Conservation (phyloP, 2,329 filamentous ascomycete genomes). For the Acrocalymma vagum region DNA sequence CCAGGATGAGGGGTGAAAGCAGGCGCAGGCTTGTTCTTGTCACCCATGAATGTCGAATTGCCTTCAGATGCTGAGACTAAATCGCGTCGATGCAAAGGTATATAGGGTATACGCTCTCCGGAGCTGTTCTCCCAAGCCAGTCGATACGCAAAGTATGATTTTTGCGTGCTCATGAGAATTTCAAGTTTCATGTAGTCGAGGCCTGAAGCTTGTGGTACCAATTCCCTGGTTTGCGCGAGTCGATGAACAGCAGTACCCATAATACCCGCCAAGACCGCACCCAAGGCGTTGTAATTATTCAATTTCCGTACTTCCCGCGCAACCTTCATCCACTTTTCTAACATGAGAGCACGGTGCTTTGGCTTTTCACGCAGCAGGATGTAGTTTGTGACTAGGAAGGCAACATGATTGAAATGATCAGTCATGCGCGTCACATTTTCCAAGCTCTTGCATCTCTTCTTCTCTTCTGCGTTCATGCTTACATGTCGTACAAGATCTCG, state of each 20-base stretch:
- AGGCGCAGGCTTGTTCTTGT: conserved; percentile 37
- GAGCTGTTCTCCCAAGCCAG: conserved; percentile 97
- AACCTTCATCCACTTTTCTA: conserved; percentile 96
- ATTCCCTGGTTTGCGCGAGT: conserved; percentile 77
- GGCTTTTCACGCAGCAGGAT: conserved; percentile 88
- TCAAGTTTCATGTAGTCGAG: conserved; percentile 89
- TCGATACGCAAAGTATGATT: conserved; percentile 94
- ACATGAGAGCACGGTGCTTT: conserved; percentile 88
- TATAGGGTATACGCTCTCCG: conserved; percentile 88
- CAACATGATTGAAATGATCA: conserved; percentile 73
- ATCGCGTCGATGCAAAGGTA: conserved; percentile 88
- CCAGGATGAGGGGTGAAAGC: conserved; percentile 44
- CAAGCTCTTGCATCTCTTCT: conserved; percentile 78
- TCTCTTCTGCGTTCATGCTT: conserved; percentile 74
- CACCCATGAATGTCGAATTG: conserved; percentile 85
- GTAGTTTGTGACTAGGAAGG: conserved; percentile 63
- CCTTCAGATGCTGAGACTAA: conserved; percentile 92
- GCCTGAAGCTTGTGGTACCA: conserved; percentile 75
- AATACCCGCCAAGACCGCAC: conserved; percentile 92
- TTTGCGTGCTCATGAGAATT: conserved; percentile 91
- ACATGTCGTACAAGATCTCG: conserved; percentile 94
- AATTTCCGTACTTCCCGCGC: conserved; percentile 83
- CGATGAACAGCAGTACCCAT: conserved; percentile 88
- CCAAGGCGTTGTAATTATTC: conserved; percentile 97
- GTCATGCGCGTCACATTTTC: conserved; percentile 95